A percentile compares a stretch with the other conserved stretches of the same genome.
Conservation (phyloP, 2,329 filamentous ascomycete genomes). For the Ambrosiella xylebori region DNA sequence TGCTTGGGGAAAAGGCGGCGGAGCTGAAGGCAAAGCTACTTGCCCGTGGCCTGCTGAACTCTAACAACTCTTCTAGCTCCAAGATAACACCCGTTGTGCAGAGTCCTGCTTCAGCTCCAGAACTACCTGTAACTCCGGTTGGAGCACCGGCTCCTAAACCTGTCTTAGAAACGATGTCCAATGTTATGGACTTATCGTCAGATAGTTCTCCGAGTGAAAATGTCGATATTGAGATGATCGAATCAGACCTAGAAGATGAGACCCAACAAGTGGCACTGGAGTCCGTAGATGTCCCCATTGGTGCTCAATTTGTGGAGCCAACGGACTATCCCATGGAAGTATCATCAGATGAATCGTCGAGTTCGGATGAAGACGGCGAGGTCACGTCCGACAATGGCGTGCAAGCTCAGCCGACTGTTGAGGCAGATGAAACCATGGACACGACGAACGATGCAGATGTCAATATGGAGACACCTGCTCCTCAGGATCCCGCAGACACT, state of each 20-base stretch:
- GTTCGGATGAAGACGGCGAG: conserved; percentile 4
- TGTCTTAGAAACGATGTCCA: not conserved
- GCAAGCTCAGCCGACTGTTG: not conserved
- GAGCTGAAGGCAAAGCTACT: not conserved
- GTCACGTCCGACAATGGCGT: not conserved
- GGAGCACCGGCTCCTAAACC: not conserved
- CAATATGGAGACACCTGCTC: not conserved
- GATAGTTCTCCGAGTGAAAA: not conserved
- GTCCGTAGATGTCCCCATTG: not conserved
- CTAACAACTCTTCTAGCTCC: not conserved
- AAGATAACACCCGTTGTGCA: not conserved
- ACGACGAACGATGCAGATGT: not conserved
- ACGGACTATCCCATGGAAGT: conserved; percentile 5
- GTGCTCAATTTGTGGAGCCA: not conserved
- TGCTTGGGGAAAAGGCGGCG: not conserved
- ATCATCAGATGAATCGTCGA: not conserved
- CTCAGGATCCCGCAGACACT: not conserved
- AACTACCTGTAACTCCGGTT: not conserved
- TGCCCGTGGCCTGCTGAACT: not conserved
- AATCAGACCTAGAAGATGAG: not conserved
- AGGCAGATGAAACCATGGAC: not conserved
- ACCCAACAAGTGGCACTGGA: not conserved
- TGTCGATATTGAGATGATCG: not conserved
- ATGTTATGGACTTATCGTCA: not conserved
- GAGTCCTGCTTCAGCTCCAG: not conserved